Base-by-base conservation (phyloP, 495 filamentous ascomycete species). In the Oidiodendron maius region DNA sequence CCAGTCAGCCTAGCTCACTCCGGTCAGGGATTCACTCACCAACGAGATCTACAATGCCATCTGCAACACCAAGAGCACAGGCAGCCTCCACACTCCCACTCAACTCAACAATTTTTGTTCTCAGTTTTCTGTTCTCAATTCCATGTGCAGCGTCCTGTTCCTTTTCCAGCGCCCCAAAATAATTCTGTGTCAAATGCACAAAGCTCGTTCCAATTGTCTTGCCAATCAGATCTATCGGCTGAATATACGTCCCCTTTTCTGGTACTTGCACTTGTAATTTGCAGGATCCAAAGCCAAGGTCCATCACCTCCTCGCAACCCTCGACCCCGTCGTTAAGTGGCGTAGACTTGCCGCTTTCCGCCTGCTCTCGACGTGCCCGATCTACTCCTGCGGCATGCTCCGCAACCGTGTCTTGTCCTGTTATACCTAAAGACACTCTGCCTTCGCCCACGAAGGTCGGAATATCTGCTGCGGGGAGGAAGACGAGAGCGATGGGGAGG, bases 41-140 rank as follows among this genome's bases (percentile, higher is more conserved):
- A 61, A 98, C 93, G 50, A 98, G 78, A 71, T 98, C 94, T 20
- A 98, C 89, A 64, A 98, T 94, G 26, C 93, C 93, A 64, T 97
- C 90, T 16, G 93, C 93, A 28, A 96, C 89, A 39, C 93, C 94
- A 48, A 98, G 74, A 44, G 93, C 90, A 64, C 91, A 97, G 39
- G 94, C 91, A 39, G 91, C 89, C 69, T 98, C 93, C 20, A 97
- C 93, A 70, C 91, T 96, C 2, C 94, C 93, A 46, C 91, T 89
- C 40, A 96, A 76, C 61, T 89, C 90, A 59, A 93, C 88, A 55
- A 98, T 93, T 57, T 87, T 87, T 4, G 94, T 91, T 55, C 64
- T 75, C 58, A 89, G 61, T 62, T 80, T 77, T 46, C 50, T 70
- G 6, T 20, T 45, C 26, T 11, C 37, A 1, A 20, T 39, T 48